These are phyloP conservation scores for Debaryomycetaceae sp. DNA, from an alignment of 1,139 yeast species.

Conservation along the genomic window DNA sequence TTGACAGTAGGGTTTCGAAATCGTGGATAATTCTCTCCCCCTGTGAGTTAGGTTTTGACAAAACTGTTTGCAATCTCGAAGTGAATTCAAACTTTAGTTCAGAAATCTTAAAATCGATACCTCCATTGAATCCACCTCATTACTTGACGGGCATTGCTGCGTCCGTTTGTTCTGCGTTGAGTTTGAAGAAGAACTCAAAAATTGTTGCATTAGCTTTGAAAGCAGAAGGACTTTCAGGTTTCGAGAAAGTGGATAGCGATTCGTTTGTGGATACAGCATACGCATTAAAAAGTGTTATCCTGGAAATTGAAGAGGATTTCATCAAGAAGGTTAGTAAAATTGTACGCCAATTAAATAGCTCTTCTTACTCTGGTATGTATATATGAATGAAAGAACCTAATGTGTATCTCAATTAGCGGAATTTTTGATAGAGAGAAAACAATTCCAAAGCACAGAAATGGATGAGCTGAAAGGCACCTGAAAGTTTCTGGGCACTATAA, in stretches of 20 bases:
- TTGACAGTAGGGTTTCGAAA: constrained; percentile 8
- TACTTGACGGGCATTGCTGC: constrained; percentile 52
- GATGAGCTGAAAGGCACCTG: constrained; percentile 93
- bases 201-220: constrained; percentile 34
- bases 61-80: constrained; percentile 24
- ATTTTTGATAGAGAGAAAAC: constrained; percentile 79
- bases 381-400: constrained; percentile 14
- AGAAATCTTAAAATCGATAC: constrained; percentile 16
- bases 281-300: constrained; percentile 15
- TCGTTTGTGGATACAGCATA: constrained; percentile 33
- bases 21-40: constrained; percentile 36
- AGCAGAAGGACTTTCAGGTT: constrained; percentile 59
- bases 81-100: constrained; percentile 17
- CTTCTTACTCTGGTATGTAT: constrained; percentile 39
- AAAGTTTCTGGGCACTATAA: constrained; percentile 69
- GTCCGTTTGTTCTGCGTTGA: constrained; percentile 32
- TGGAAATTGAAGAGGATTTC: constrained; percentile 16
- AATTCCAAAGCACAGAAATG: constrained; percentile 89
- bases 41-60: constrained; percentile 29
- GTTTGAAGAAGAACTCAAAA: constrained; percentile 9
- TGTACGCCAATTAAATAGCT: constrained; percentile 34
- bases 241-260: constrained; percentile 41
- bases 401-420: constrained; percentile 16
- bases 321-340: constrained; percentile 22
- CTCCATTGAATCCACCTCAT: constrained; percentile 51